Base-by-base conservation (phyloP, 768 basidiomycete species). In the Cyclocybe aegerita region DNA sequence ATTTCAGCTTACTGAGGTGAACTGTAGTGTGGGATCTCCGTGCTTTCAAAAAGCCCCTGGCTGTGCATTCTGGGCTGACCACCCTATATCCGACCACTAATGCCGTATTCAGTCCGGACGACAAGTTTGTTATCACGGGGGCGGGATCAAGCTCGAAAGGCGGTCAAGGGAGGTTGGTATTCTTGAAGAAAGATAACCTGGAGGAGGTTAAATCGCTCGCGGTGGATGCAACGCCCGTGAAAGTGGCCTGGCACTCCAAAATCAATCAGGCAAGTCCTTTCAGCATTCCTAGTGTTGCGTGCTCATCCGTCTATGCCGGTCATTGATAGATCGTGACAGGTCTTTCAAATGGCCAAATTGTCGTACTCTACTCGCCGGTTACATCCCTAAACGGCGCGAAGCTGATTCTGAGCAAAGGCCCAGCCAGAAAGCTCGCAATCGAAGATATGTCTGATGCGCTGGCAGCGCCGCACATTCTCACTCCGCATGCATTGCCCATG, bases 51-150 rank as follows among this genome's bases (percentile, higher is more conserved):
- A 93, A 90, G 67, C 94, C 97, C 1, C 64, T 98, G 30, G 82
- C 80, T 2, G 78, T 77, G n/a, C 82, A 80, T 49, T 65, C 77
- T 29, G 81, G 76, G 42, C 69, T 92, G 23, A 75, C 81, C 40
- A 91, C 91, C 11, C 69, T 93, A 48, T 98, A 99, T 70, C 89
- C 93, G 11, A 83, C 88, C 56, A 96, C 95, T 36, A 98, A 98
- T 67, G 87, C 95, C 7, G 81, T 89, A 55, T 98, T 96, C 70
- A 97, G 94, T 57, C 97, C 97, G 0, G 93, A 97, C 66, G 93
- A 95, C 59, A 90, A 85, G 66, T 83, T 85, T 62, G 73, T 98
- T 44, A 73, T 98, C 47, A 95, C 94, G 8, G 95, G 97, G 4
- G 76, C 82, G 1, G 88, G 86, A 7, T 80, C 85, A 1, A 71